phyloP scores from a whole-genome alignment of 1,139 yeast species.

The Candida glucosophila region DNA sequence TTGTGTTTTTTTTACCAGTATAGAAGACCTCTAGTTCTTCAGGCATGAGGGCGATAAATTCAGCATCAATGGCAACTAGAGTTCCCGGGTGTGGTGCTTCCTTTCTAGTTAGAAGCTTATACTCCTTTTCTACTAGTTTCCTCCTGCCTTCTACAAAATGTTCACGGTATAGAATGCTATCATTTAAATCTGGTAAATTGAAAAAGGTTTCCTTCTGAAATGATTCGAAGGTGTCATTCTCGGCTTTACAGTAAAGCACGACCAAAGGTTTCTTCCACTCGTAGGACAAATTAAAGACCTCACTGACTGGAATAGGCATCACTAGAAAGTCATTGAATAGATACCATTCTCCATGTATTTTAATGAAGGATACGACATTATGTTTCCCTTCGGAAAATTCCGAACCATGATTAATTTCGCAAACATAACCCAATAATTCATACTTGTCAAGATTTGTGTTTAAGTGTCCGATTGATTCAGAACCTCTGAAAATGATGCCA shows the following conservation, averaged over 20 bases:
- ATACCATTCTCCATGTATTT: conserved; percentile 60
- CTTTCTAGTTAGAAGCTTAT: conserved; percentile 50
- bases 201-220: conserved; percentile 14
- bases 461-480: conserved; percentile 6
- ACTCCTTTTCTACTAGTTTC: conserved; percentile 51
- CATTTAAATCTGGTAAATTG: conserved; percentile 35
- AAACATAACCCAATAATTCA: conserved; percentile 60
- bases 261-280: conserved; percentile 84
- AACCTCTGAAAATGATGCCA: no score
- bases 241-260: conserved; percentile 53
- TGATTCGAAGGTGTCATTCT: conserved; percentile 17
- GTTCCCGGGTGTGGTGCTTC: conserved; percentile 74
- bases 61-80: conserved; percentile 91
- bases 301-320: conserved; percentile 67
- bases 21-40: conserved; percentile 71
- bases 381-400: conserved; percentile 42
- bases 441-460: conserved; percentile 25
- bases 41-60: conserved; percentile 76
- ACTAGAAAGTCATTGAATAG: conserved; percentile 90
- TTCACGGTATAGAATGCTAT: conserved; percentile 62
- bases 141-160: conserved; percentile 68
- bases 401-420: conserved; percentile 53
- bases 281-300: conserved; percentile 55
- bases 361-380: conserved; percentile 49
- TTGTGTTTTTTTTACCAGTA: conserved; percentile 58